Evolutionary conservation across 2,329 filamentous ascomycete genomes (phyloP), one percentile per base, ranked within the genome.

Genomic region (Sporothrix euskadiensis): DNA sequence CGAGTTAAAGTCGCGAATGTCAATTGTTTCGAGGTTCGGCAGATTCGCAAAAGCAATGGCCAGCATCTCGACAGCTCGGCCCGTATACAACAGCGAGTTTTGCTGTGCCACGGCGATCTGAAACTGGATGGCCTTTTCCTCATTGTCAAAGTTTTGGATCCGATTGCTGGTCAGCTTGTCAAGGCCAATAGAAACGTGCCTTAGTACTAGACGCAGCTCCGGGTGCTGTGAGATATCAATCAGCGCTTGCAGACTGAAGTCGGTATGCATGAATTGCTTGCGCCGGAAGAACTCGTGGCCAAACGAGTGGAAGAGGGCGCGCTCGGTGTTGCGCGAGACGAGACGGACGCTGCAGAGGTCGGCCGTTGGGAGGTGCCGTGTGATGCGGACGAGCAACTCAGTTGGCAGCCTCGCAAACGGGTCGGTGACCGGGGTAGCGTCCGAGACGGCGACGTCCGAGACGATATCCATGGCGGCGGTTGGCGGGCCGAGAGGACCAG

Each of bases 221-320:
- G 82, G 83, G 72, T 83, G 82, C 4, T 77, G 78, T n/a, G 87
- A 84, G 49, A 89, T 88, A 77, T 86, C 82, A 79, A 86, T 75
- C 12, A 91, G 82, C 0, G 85, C 82, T 71, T 86, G 83, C 10
- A 91, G 81, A 76, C 89, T 91, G 76, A 83, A 80, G 47, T 87
- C 82, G 1, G 85, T 86, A 71, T 91, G 78, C 86, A 90, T 89
- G 80, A 91, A 92, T 78, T 91, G 89, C 77, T 87, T 88, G 79
- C 88, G 89, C 69, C 82, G 83, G 80, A 92, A 92, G 82, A 90
- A 92, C 75, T 91, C 89, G 32, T 82, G 82, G 39, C 85, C 83
- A 76, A 91, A 92, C 47, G 82, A 83, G 68, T 84, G 82, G 79
- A 88, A 88, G 14, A 91, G 81, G 1, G 83, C 81, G 26, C 80